A percentile compares a stretch with the other conserved stretches of the same genome.
phyloP scores from a whole-genome alignment of 495 filamentous ascomycete species.

The Neurospora sublineolata region DNA sequence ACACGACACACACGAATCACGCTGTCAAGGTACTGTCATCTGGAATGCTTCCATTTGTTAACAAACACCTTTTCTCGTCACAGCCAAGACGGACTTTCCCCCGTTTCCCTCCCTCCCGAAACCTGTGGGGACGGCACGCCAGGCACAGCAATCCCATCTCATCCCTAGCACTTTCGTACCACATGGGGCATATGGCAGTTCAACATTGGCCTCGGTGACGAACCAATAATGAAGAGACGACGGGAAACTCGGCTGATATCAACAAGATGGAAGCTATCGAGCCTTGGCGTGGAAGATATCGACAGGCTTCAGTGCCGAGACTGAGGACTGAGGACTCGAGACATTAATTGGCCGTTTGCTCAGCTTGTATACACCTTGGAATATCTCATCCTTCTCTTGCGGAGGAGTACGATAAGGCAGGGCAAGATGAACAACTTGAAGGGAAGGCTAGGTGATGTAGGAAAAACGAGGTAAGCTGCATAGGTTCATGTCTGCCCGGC shows the following conservation, averaged over 20 bases:
- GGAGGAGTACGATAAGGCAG: not conserved
- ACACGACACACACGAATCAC: not conserved
- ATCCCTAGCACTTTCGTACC: not conserved
- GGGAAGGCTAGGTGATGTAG: not conserved
- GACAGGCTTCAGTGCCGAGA: not conserved
- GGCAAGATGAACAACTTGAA: not conserved
- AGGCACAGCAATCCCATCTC: not conserved
- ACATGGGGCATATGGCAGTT: not conserved
- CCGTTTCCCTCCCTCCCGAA: not conserved
- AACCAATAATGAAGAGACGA: not conserved
- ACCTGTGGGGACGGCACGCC: not conserved
- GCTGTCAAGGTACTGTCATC: not conserved
- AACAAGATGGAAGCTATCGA: not conserved
- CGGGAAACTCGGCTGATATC: not conserved
- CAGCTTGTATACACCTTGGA: not conserved
- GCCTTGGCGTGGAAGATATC: not conserved
- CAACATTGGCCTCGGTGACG: not conserved
- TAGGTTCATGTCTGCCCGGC: not conserved
- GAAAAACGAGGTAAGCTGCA: not conserved
- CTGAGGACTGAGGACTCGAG: not conserved
- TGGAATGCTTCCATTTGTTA: not conserved
- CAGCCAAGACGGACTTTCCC: not conserved
- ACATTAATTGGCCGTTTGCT: not conserved
- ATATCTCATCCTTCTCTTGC: not conserved
- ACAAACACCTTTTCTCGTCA: not conserved